Conservation (phyloP, 2,329 filamentous ascomycete species). For the Clonostachys sp. region DNA sequence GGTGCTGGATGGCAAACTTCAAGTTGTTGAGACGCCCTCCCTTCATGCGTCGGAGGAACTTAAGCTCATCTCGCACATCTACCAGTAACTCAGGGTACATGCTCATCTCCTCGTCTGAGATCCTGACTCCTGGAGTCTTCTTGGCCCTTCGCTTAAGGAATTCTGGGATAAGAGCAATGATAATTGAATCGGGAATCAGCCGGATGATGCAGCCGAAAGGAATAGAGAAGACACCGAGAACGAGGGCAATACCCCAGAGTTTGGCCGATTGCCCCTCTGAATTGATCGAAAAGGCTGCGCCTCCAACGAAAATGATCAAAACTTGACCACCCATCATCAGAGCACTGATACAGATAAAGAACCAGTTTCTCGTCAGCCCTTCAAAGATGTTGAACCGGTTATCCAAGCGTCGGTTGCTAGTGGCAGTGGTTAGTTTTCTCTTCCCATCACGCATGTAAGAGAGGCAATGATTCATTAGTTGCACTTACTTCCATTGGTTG, state of each 20-base stretch:
- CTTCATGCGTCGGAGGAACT: conserved; percentile 75
- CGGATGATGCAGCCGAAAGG: conserved; percentile 79
- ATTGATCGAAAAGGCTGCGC: conserved; percentile 72
- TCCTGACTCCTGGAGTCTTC: conserved; percentile 48
- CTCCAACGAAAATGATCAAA: conserved; percentile 85
- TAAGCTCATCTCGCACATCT: conserved; percentile 75
- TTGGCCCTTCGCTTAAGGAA: conserved; percentile 43
- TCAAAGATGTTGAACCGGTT: conserved; percentile 97
- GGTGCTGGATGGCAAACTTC: conserved; percentile 73
- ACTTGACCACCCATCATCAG: conserved; percentile 88
- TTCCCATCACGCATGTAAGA: background rate
- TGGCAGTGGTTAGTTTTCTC: conserved; percentile 5
- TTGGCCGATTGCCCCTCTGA: conserved; percentile 55
- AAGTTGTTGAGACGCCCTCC: conserved; percentile 79
- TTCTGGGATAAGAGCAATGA: conserved; percentile 47
- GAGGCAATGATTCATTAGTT: background rate
- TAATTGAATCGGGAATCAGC: conserved; percentile 69
- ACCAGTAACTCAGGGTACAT: conserved; percentile 68
- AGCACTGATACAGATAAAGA: conserved; percentile 81
- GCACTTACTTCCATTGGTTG: conserved; percentile 86
- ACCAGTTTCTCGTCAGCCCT: conserved; percentile 76
- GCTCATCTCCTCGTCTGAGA: conserved; percentile 65
- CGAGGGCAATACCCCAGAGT: conserved; percentile 85
- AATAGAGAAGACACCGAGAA: conserved; percentile 80
- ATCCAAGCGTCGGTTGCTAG: conserved; percentile 81